Evolutionary conservation across 1,139 yeast species (phyloP).

Genomic region (Magnusiomyces magnusii): DNA sequence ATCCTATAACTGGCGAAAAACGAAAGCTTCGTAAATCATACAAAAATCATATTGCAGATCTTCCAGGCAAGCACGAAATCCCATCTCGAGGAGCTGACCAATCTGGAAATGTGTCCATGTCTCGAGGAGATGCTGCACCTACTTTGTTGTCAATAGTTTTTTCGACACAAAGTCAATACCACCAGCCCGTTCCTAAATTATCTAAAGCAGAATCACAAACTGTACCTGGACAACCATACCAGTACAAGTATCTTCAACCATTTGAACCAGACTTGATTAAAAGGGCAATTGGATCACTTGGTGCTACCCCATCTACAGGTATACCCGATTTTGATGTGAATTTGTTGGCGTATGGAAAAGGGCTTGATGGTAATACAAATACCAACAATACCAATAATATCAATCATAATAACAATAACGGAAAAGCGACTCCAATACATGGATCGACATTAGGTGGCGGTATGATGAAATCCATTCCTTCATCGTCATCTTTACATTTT

Average conservation of each 20-base stretch:
- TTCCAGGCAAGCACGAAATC: constrained; percentile 66
- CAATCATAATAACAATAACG: constrained; percentile 65
- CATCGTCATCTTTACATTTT: constrained; percentile 14
- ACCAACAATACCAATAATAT: background rate
- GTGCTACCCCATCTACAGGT: constrained; percentile 61
- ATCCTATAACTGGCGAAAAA: constrained; percentile 83
- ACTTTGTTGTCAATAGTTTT: constrained; percentile 29
- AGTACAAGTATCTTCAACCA: constrained; percentile 6
- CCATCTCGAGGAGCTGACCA: constrained; percentile 37
- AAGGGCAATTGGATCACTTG: constrained; percentile 49
- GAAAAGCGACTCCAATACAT: constrained; percentile 1
- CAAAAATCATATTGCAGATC: constrained; percentile 80
- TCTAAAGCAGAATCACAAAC: constrained; percentile 2
- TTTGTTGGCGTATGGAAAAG: constrained; percentile 40
- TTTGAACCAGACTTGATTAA: constrained; percentile 42
- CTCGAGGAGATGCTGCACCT: constrained; percentile 15
- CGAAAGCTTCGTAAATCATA: constrained; percentile 88
- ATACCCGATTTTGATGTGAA: constrained; percentile 72
- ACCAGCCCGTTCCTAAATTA: constrained; percentile 22
- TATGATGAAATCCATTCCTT: constrained; percentile 4
- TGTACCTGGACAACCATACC: constrained; percentile 5
- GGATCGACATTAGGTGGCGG: constrained; percentile 10
- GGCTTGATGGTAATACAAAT: too few relatives aligned
- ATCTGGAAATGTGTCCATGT: constrained; percentile 19
- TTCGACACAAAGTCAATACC: constrained; percentile 22